Conservation (phyloP, 192 early-diverging fungal species). For the Coemansia nantahalensis region DNA sequence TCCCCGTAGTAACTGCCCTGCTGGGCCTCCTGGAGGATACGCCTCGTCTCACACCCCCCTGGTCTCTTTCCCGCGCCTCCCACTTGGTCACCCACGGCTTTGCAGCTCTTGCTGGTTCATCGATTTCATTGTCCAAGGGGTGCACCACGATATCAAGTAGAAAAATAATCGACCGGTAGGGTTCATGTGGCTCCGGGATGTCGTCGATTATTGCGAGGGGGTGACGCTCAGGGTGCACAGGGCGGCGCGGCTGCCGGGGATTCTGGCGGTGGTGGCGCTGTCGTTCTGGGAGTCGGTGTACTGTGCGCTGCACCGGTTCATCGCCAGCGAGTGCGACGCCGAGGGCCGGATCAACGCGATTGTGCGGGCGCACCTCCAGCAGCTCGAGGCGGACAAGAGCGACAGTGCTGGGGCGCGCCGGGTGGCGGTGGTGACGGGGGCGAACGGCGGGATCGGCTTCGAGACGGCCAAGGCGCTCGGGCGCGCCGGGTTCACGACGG, state of each 20-base stretch:
- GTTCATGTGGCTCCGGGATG: conserved; percentile 38
- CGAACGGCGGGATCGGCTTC: conserved; percentile 60
- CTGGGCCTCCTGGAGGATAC: no score
- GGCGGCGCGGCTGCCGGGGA: conserved; percentile 21
- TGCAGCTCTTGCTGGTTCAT: no score
- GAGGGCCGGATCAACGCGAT: conserved; percentile 30
- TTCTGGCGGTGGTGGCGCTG: conserved; percentile 14
- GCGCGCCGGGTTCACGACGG: conserved; percentile 52
- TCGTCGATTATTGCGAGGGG: conserved; percentile 14
- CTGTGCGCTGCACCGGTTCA: conserved; percentile 26
- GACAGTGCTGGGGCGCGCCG: not conserved
- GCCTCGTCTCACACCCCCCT: no score
- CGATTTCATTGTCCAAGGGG: no score
- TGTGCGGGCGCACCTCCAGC: conserved; percentile 21
- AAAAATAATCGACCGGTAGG: no score
- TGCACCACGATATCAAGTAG: no score
- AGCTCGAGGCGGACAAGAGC: not conserved
- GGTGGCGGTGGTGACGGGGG: conserved; percentile 54
- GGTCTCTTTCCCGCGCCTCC: no score
- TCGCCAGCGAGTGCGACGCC: conserved; percentile 14
- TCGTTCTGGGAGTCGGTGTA: conserved; percentile 31
- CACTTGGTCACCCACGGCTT: no score
- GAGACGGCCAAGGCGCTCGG: conserved; percentile 60
- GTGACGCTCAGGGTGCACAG: conserved; percentile 14
- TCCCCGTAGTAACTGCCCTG: no score